Evolutionary conservation across 441 rosid species (phyloP), one percentile per base, ranked within the genome.

Genomic region (Kokia cookei): DNA sequence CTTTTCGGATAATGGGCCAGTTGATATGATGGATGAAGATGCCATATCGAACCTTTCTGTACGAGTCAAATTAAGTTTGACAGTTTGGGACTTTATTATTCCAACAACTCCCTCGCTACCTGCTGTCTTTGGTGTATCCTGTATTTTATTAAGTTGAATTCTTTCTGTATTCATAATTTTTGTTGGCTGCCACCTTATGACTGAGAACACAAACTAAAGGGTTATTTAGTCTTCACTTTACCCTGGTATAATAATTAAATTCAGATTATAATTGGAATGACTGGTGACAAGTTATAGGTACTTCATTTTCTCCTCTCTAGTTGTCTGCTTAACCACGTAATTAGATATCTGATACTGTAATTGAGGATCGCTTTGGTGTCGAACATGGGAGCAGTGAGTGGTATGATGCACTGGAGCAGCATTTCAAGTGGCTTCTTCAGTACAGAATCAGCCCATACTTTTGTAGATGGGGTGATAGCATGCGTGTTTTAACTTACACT

Each of bases 21-120:
- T 81, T 70, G 94, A 86, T 82, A 79, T 91, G 94, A 95, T 95
- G 99, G 98, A 95, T 71, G 99, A 95, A 88, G 99, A 95, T 87
- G 90, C 90, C 73, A 81, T 88, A 62, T 89, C 96, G 74, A 91
- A 90, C 83, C 93, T 89, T 77, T 85, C 98, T 1, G 87, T 89
- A 42, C 96, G 86, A 74, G 84, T 95, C 69, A 93, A 90, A 87
- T 75, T 95, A 71, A 84, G 84, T 79, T 83, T 95, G 87, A 95
- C 97, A 40, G 92, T 95, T 80, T 95, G 99, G 99, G 98, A 93
- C 77, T 93, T 91, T 80, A 69, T 78, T 76, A 86, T 93, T 84
- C 99, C 99, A 66, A 83, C 80, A 76, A 95, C 96, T 65, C 98
- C 99, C 42, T 93, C 99, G 61, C 92, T 93, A 26, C 97, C 97